Conservation (phyloP, 768 basidiomycete species). For the Tulasnella sp. region DNA sequence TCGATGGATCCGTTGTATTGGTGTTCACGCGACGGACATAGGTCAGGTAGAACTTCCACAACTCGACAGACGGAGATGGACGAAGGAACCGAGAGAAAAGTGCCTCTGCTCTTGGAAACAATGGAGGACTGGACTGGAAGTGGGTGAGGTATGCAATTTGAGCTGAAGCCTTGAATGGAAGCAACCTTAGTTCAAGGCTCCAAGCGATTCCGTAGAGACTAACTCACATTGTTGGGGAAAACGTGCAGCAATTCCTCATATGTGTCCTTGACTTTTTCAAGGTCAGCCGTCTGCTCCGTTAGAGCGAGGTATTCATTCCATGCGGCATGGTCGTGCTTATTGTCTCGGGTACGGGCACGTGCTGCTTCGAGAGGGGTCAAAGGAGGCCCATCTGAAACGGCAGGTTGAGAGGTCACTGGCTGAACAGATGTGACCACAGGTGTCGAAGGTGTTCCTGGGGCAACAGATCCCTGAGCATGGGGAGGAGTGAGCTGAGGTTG, state of each 20-base stretch:
- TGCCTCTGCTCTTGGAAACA: constrained; percentile 66
- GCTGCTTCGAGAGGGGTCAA: constrained; percentile 32
- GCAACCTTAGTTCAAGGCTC: constrained; percentile 1
- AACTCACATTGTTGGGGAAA: constrained; percentile 85
- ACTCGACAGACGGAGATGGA: constrained; percentile 72
- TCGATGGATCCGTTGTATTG: constrained; percentile 32
- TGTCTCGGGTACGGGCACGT: constrained; percentile 47
- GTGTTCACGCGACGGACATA: constrained; percentile 76
- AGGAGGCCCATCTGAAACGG: not conserved
- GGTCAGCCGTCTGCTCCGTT: constrained; percentile 63
- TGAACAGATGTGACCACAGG: not conserved
- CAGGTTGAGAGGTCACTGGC: constrained; percentile 5
- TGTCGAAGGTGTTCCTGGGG: not conserved
- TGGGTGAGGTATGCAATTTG: constrained; percentile 78
- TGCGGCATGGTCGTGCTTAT: constrained; percentile 60
- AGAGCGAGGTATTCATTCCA: constrained; percentile 68
- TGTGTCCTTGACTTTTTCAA: constrained; percentile 63
- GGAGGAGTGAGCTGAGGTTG: not conserved
- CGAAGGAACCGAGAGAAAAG: constrained; percentile 83
- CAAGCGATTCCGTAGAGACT: constrained; percentile 7
- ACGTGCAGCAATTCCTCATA: constrained; percentile 73
- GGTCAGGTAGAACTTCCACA: constrained; percentile 87
- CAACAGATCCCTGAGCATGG: not conserved
- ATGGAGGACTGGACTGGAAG: constrained; percentile 45
- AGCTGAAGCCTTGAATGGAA: constrained; percentile 47